Evolutionary conservation across 257 asterid genomes (phyloP).

Genomic region (Plectranthus barbatus): DNA sequence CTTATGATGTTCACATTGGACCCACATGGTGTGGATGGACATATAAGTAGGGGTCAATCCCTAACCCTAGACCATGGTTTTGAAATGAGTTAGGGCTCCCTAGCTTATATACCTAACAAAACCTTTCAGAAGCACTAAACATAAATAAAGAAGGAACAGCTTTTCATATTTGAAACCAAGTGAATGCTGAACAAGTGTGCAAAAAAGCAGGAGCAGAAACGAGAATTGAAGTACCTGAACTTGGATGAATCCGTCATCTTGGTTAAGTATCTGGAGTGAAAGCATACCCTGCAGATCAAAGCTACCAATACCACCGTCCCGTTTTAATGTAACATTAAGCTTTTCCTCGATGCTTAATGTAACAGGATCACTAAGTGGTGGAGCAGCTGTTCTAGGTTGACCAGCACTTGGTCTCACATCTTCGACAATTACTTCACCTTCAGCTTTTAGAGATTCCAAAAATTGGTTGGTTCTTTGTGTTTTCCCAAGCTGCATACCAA

Average conservation of each 20-base stretch:
- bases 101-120: too few relatives aligned
- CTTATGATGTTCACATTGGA: too few relatives aligned
- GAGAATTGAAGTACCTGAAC: slow-evolving; percentile 59
- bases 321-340: slow-evolving; percentile 59
- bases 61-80: too few relatives aligned
- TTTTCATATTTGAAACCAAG: neutral
- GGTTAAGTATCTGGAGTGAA: slow-evolving; percentile 76
- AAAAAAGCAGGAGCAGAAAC: neutral
- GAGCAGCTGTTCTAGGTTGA: slow-evolving; percentile 60
- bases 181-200: slow-evolving; percentile 3
- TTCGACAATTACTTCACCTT: slow-evolving; percentile 80
- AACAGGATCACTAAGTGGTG: slow-evolving; percentile 78
- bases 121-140: neutral
- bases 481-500: slow-evolving; percentile 89
- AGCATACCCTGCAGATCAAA: slow-evolving; percentile 84
- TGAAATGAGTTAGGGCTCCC: too few relatives aligned
- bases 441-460: slow-evolving; percentile 86
- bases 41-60: too few relatives aligned
- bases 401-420: slow-evolving; percentile 75
- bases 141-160: neutral
- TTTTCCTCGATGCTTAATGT: slow-evolving; percentile 81
- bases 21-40: too few relatives aligned
- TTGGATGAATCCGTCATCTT: slow-evolving; percentile 81
- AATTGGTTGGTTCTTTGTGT: slow-evolving; percentile 73
- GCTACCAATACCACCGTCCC: slow-evolving; percentile 80